Evolutionary conservation across 2,329 filamentous ascomycete species (phyloP), one percentile per base, ranked within the genome.

Genomic region (Ilyonectria sp.): DNA sequence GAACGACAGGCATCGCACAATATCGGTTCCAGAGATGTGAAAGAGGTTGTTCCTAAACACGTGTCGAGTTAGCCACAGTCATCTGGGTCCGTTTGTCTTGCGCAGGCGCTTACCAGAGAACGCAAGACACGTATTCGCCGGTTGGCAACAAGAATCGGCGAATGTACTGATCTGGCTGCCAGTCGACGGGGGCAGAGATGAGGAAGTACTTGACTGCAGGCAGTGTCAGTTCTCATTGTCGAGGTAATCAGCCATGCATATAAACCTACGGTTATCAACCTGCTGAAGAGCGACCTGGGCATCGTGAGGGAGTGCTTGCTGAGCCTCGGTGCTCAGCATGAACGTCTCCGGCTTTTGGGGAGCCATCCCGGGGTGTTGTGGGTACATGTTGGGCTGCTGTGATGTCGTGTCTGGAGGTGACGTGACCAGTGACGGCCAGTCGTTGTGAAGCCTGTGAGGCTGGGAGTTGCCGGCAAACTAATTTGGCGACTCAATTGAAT

Each of bases 271-370:
- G 83, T 98, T 98, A 83, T 99, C 96, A 75, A 99, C 96, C 84
- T 99, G 96, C 83, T 98, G 95, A 74, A 99, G 88, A 69, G 96
- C 96, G 79, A 98, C 94, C 86, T 98, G 94, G 76, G 95, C 95
- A 86, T 98, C 96, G 75, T 97, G 94, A 63, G 96, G 96, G 73
- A 99, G 89, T 76, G 94, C 95, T 85, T 98, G 94, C 85, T 98
- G 95, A 69, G 96, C 95, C 85, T 98, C 95, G 78, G 93, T 95
- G 81, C 95, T 97, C 81, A 99, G 89, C 92, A 99, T 95, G 81
- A 99, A 99, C 46, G 96, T 98, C 87, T 99, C 96, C 75, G 96
- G 96, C 83, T 97, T 98, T 85, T 98, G 94, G 71, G 93, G 93
- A 78, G 93, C 93, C 94, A 98, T 97, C 75, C 91, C 88, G 79